phyloP scores from a whole-genome alignment of 73 alveolate genomes.

The Symbiodinium pilosum region DNA sequence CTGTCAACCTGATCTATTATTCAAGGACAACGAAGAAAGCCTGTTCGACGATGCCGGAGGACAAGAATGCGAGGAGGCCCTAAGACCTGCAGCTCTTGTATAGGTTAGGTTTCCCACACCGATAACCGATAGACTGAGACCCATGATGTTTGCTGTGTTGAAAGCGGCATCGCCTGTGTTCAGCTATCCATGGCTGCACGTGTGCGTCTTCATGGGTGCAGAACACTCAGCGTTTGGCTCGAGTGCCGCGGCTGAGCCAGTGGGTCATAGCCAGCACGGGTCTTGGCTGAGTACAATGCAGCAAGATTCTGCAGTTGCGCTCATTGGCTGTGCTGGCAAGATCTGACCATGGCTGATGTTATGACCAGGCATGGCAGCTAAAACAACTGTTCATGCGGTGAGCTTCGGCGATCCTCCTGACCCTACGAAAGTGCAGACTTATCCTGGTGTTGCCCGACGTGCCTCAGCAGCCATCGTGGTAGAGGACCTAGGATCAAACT shows the following conservation, averaged over 20 bases:
- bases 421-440: slow-evolving; percentile 33
- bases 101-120: too few relatives aligned
- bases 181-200: too few relatives aligned
- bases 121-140: too few relatives aligned
- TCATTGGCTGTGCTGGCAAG: background rate
- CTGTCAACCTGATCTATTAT: too few relatives aligned
- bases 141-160: too few relatives aligned
- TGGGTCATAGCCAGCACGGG: too few relatives aligned
- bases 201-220: too few relatives aligned
- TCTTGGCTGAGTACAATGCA: too few relatives aligned
- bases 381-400: slow-evolving; percentile 44
- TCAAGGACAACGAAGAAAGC: background rate
- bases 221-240: too few relatives aligned
- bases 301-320: background rate
- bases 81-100: too few relatives aligned
- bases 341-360: background rate
- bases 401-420: slow-evolving; percentile 80
- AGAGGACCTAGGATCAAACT: background rate
- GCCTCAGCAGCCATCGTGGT: background rate
- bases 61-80: background rate
- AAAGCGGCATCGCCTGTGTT: too few relatives aligned
- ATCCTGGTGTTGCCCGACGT: slow-evolving; percentile 86
- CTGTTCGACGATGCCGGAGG: background rate
- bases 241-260: too few relatives aligned
- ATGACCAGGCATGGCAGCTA: slow-evolving; percentile 61